phyloP scores from a whole-genome alignment of 2,329 filamentous ascomycete genomes.

The Escovopsis sp. region DNA sequence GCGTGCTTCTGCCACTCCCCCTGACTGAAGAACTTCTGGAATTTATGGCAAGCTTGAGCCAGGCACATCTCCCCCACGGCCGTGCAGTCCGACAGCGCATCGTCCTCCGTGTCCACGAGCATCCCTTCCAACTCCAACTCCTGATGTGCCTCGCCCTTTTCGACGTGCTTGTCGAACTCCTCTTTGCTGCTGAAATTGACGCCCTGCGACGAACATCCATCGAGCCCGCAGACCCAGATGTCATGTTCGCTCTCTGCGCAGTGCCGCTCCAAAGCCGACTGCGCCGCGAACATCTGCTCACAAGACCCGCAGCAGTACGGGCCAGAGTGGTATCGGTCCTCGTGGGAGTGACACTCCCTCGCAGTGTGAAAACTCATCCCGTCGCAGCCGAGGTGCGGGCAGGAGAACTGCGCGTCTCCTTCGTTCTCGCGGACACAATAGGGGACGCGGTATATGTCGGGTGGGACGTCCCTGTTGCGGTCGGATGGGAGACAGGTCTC shows the following conservation, averaged over 20 bases:
- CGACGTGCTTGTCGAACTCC: background rate
- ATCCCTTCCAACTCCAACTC: background rate
- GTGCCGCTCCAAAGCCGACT: slow-evolving; percentile 10
- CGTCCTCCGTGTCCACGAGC: background rate
- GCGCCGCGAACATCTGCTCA: slow-evolving; percentile 9
- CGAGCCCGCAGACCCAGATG: slow-evolving; percentile 1
- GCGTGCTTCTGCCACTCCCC: slow-evolving; percentile 7
- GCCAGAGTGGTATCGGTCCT: slow-evolving; percentile 11
- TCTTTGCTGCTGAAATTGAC: background rate
- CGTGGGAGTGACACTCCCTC: slow-evolving; percentile 12
- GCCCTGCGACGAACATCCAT: background rate
- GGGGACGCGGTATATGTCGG: background rate
- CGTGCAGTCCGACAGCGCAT: background rate
- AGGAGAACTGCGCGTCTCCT: slow-evolving; percentile 3
- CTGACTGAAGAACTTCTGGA: slow-evolving; percentile 3
- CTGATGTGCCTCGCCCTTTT: background rate
- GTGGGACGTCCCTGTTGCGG: background rate
- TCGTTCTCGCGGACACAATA: background rate
- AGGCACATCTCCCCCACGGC: slow-evolving; percentile 4
- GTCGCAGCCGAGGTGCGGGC: slow-evolving; percentile 13
- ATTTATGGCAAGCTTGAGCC: slow-evolving; percentile 7
- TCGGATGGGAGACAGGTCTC: background rate
- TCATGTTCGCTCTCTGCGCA: slow-evolving; percentile 2
- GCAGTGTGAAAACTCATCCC: slow-evolving; percentile 9
- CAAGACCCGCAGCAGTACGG: slow-evolving; percentile 12